Evolutionary conservation across 2,329 filamentous ascomycete genomes (phyloP).

Genomic region (Fusarium brevicatenulatum): DNA sequence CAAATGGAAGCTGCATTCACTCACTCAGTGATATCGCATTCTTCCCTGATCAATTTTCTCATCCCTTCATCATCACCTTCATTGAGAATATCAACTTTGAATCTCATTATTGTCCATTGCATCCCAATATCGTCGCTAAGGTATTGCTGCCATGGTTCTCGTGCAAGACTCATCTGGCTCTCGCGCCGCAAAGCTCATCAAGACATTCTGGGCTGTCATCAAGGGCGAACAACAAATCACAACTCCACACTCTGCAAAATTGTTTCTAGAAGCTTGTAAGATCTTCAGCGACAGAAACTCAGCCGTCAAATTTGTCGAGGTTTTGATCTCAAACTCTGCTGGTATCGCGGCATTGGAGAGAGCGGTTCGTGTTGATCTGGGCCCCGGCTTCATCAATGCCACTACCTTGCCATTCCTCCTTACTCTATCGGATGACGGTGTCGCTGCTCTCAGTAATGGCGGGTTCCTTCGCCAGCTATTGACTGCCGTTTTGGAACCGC

Average conservation of each 20-base stretch:
- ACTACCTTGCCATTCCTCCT: slow-evolving; percentile 25
- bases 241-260: slow-evolving; percentile 32
- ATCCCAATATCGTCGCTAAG: not conserved
- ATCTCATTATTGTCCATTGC: too few species aligned
- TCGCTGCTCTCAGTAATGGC: slow-evolving; percentile 34
- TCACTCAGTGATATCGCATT: not conserved
- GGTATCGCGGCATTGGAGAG: slow-evolving; percentile 40
- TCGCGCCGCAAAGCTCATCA: slow-evolving; percentile 28
- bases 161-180: not conserved
- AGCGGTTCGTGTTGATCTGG: slow-evolving; percentile 41
- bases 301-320: slow-evolving; percentile 43
- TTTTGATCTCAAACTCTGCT: slow-evolving; percentile 34
- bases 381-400: slow-evolving; percentile 44
- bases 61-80: too few species aligned
- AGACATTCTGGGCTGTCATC: slow-evolving; percentile 26
- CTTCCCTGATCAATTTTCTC: too few species aligned
- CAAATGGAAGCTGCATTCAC: slow-evolving; percentile 4
- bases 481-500: slow-evolving; percentile 61
- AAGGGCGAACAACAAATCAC: slow-evolving; percentile 33
- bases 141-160: slow-evolving; percentile 10
- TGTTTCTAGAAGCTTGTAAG: slow-evolving; percentile 43
- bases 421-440: slow-evolving; percentile 14
- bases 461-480: slow-evolving; percentile 46
- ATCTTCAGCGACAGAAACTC: slow-evolving; percentile 18
- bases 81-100: too few species aligned